Evolutionary conservation across 768 basidiomycete species (phyloP), one percentile per base, ranked within the genome.

Genomic region (Exsudoporus frostii): DNA sequence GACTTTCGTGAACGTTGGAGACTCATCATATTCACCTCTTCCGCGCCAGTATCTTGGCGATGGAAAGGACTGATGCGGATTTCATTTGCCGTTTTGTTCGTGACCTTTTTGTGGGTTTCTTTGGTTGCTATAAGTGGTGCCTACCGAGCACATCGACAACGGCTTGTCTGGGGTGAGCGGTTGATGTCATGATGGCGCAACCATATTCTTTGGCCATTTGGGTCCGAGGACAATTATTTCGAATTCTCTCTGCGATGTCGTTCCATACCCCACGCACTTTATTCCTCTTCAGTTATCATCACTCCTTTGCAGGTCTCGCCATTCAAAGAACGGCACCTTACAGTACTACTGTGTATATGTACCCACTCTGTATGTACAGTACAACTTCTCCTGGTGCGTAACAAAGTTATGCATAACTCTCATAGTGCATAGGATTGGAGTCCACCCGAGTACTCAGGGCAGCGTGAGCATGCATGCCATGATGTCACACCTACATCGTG

Each of bases 91-190:
- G 56, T 82, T 4, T 78, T 79, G 5, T 77, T 88, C 59, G 62
- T 85, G 43, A 69, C 78, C 20, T 85, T 84, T 67, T 71, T 79
- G 38, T 82, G 81, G 76, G 69, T 85, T 14, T 70, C 78, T 24
- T 86, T 79, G 79, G 77, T 84, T 29, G 80, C 82, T 0, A 64
- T 87, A 19, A 74, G 76, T 22, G 89, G 88, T 29, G 88, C 81
- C 24, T 85, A 87, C 54, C 76, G 84, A 34, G 89, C 88, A 20
- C 86, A 91, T 65, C 76, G 84, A 59, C 82, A 88, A 61, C 74
- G 86, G 38, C 79, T 89, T 20, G 81, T 91, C 14, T 91, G 88
- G 87, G 89, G 89, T 46, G 87, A 88, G 62, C 79, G 83, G 47
- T 74, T 91, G 51, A 86, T 90, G 79, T 86, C 83, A 41, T 90